Evolutionary conservation across 495 filamentous ascomycete genomes (phyloP).

Genomic region (Penicillium cosmopolitanum): DNA sequence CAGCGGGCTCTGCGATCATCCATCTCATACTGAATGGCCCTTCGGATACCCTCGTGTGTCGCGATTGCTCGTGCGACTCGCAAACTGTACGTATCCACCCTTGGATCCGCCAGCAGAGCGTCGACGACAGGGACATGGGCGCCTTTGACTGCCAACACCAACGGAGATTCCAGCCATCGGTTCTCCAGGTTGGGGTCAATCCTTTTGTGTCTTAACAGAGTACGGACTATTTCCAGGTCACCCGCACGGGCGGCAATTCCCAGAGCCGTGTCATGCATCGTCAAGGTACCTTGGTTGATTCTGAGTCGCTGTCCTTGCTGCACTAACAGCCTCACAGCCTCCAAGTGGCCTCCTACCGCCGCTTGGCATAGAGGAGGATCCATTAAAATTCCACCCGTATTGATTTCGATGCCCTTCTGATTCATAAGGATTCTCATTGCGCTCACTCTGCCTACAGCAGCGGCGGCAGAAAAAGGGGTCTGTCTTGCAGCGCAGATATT

Average conservation of each 20-base stretch:
- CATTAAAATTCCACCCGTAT: too few relatives aligned
- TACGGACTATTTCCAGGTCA: slow-evolving; percentile 14
- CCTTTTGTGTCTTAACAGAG: slow-evolving; percentile 10
- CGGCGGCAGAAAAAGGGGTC: too few relatives aligned
- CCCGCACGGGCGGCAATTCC: slow-evolving; percentile 14
- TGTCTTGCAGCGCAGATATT: too few relatives aligned
- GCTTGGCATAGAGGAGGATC: too few relatives aligned
- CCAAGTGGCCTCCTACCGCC: not conserved
- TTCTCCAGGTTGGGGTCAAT: slow-evolving; percentile 18
- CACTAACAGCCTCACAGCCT: not conserved
- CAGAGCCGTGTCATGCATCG: slow-evolving; percentile 14
- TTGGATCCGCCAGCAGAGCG: too few relatives aligned
- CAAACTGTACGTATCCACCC: too few relatives aligned
- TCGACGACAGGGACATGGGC: too few relatives aligned
- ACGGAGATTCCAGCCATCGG: not conserved
- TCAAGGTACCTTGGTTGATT: slow-evolving; percentile 17
- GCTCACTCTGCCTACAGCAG: too few relatives aligned
- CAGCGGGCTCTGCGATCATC: not conserved
- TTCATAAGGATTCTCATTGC: too few relatives aligned
- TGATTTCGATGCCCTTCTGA: too few relatives aligned
- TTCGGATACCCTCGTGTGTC: not conserved
- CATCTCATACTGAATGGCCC: not conserved
- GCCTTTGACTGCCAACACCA: too few relatives aligned
- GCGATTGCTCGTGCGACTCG: too few relatives aligned
- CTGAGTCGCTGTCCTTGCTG: not conserved